Percentiles rank a stretch among this genome's conserved stretches.
phyloP scores from a whole-genome alignment of 495 filamentous ascomycete genomes.

The Aspergillus nanangensis region DNA sequence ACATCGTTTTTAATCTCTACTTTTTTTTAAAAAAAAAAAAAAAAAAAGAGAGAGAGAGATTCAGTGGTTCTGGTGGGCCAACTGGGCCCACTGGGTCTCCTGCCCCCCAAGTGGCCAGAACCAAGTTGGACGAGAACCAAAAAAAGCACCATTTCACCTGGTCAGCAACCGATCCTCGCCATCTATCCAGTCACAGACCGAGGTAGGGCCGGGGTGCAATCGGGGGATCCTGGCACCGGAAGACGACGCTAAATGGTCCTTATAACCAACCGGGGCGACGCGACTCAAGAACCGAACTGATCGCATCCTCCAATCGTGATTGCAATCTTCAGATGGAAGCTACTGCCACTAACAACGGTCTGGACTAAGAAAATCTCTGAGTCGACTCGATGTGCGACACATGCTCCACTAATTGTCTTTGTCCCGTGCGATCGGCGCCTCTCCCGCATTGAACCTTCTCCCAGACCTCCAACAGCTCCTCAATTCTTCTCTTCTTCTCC shows the following conservation, averaged over 20 bases:
- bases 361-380: constrained; percentile 6
- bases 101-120: no score
- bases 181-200: neutral
- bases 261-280: no score
- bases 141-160: neutral
- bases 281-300: no score
- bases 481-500: constrained; percentile 1
- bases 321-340: no score
- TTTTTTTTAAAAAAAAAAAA: neutral
- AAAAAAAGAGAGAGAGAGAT: neutral
- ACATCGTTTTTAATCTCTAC: no score
- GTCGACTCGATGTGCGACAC: no score
- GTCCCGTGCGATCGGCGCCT: constrained; percentile 13
- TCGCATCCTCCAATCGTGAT: no score
- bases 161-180: neutral
- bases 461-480: neutral
- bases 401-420: neutral
- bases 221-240: no score
- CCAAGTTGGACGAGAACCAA: neutral
- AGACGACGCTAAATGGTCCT: no score
- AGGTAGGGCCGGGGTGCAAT: no score
- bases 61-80: neutral
- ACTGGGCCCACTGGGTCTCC: no score
- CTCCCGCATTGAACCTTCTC: constrained; percentile 2
- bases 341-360: neutral